Evolutionary conservation across 2,329 filamentous ascomycete genomes (phyloP).

Genomic region (Colletotrichum sp.): DNA sequence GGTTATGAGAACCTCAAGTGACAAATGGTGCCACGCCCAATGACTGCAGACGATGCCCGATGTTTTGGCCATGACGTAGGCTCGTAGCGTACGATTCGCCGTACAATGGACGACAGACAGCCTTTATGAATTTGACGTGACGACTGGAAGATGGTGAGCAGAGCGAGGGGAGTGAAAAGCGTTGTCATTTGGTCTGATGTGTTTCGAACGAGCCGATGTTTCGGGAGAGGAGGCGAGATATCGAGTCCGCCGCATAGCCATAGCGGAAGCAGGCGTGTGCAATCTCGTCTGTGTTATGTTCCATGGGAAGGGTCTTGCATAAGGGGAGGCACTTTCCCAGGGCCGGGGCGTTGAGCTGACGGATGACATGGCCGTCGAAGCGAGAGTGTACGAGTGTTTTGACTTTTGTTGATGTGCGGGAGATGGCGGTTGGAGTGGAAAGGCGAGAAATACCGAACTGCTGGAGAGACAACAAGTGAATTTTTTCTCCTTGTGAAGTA

Average conservation of each 20-base stretch:
- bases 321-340: neutral
- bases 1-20: neutral
- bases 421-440: neutral
- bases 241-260: neutral
- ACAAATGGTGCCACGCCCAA: neutral
- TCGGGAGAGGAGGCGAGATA: neutral
- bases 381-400: neutral
- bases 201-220: conserved; percentile 4
- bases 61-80: neutral
- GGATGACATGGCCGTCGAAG: neutral
- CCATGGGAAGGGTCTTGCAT: neutral
- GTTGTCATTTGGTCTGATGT: neutral
- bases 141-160: neutral
- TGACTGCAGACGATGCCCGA: neutral
- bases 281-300: neutral
- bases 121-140: neutral
- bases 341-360: neutral
- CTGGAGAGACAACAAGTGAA: neutral
- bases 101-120: neutral
- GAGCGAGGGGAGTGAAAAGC: neutral
- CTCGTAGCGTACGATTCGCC: neutral
- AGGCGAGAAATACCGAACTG: neutral
- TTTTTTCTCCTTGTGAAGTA: neutral
- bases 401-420: neutral
- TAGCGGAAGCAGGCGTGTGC: neutral